Base-by-base conservation (phyloP, 257 asterid genomes). In the Nicotiana noctiflora region DNA sequence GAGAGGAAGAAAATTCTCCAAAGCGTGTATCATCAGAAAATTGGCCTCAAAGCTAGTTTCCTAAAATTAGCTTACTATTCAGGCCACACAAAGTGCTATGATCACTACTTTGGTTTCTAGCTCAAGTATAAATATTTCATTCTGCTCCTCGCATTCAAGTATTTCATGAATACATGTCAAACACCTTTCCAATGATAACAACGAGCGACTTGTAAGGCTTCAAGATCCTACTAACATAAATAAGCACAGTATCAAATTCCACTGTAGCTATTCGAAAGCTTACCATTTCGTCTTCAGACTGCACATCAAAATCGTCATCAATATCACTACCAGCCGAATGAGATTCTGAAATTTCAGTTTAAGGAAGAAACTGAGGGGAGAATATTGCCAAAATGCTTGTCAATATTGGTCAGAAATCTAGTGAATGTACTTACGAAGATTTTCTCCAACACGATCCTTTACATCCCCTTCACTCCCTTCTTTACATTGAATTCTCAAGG, bases 231-330 rank as follows among this genome's bases (percentile, higher is more conserved):
- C 78, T 6, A 72, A 23, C 53, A 74, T 25, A 74, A 74, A 49
- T 49, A 49, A 25, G 61, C 62, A 74, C 17, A 60, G 23, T 15
- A 74, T 74, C 44, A 74, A 74, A 74, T 27, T 74, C 79, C 59
- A 51, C 79, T 59, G 49, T n/a, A 14, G 25, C 79, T 49, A 49
- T 49, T 53, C 77, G 79, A 23, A 81, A 84, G 89, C 95, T 86
- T 90, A 96, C 99, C 74, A 90, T 85, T 86, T 90, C 98, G 78
- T 90, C 97, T 64, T 86, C 88, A 77, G 97, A 89, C 74, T 56
- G 90, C 85, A 92, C 31, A 78, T 85, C 92, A 87, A 87, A 94
- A 84, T 94, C 99, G 65, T 86, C 92, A 86, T 96, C 99, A 5
- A 82, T 85, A 86, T 88, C 95, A 79, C 81, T 87, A 85, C 84